phyloP scores from a whole-genome alignment of 805 yeast genomes.

The Starmerella powellii region DNA sequence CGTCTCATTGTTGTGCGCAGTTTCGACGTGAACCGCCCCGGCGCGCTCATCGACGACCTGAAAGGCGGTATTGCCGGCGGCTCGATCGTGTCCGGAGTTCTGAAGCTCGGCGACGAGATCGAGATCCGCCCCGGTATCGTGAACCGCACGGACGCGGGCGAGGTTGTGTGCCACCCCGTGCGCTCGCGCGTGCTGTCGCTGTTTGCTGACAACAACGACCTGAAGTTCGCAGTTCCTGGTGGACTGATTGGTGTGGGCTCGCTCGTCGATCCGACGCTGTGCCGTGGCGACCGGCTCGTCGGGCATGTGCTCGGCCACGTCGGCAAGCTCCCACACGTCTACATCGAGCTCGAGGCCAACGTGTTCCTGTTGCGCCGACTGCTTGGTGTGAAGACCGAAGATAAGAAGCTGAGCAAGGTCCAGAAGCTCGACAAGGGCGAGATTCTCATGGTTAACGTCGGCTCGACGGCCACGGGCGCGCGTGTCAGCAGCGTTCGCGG shows the following conservation, averaged over 20 bases:
- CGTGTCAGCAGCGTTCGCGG: constrained; percentile 96
- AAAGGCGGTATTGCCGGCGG: constrained; percentile 99
- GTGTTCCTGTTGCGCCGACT: constrained; percentile 92
- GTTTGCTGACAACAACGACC: constrained; percentile 94
- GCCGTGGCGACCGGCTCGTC: constrained; percentile 98
- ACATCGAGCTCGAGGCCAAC: constrained; percentile 94
- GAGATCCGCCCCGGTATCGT: constrained; percentile 99
- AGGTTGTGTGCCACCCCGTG: constrained; percentile 90
- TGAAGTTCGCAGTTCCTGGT: constrained; percentile 99
- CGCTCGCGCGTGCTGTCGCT: constrained; percentile 86
- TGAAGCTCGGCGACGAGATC: constrained; percentile 93
- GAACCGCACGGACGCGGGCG: constrained; percentile 67
- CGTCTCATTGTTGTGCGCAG: constrained; percentile 94
- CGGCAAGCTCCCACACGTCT: constrained; percentile 89
- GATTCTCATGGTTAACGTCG: constrained; percentile 97
- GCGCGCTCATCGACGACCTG: constrained; percentile 90
- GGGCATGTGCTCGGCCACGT: constrained; percentile 99
- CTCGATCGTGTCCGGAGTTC: constrained; percentile 91
- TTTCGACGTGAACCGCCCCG: constrained; percentile 97
- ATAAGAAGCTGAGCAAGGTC: constrained; percentile 93
- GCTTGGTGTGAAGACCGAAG: constrained; percentile 96
- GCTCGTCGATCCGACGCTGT: constrained; percentile 93
- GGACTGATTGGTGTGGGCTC: constrained; percentile 99
- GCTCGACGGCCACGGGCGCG: constrained; percentile 99
- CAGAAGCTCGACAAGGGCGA: constrained; percentile 88